Evolutionary conservation across 2,329 filamentous ascomycete genomes (phyloP), one percentile per base, ranked within the genome.

Genomic region (Phialophora expanda): DNA sequence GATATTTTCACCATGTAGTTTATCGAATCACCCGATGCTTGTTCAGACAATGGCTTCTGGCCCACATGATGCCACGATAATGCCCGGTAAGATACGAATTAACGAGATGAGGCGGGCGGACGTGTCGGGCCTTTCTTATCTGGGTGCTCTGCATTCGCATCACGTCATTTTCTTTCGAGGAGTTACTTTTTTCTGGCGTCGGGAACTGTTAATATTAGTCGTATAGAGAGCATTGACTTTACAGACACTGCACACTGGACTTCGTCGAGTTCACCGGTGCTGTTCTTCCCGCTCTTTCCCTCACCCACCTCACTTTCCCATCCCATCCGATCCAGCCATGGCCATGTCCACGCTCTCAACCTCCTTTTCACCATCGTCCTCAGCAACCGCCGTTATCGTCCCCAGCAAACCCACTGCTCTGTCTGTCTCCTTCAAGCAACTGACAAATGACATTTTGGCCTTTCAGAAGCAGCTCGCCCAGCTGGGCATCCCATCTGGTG

Each of bases 401-500:
- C 91, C 91, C 32, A 86, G 85, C 65, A 87, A 86, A 70, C 82
- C 87, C 6, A 75, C 77, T 6, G 80, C 88, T 66, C 82, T 92
- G 67, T 85, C 83, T n/a, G 82, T 92, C 69, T 89, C 89, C 46
- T 94, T 92, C 81, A 78, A 83, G 69, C 84, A 88, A 74, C 86
- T 96, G 60, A 78, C 85, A 61, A 76, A 83, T 67, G 89, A 93
- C 74, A 85, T 92, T 62, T 78, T 82, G 51, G 80, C 84, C 17
- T 94, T 95, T 81, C 92, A 95, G 81, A 82, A 83, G 75, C 91
- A 92, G 79, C 87, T 96, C 69, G 91, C 92, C 26, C 84, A 84
- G 56, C 83, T 94, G 63, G 92, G 92, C 70, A 87, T 96, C 69
- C 82, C 84, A 64, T 84, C 85, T 51, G 84, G 85, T 70, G 86